Conservation (phyloP, 179 eudicot species). For the Heliamphora pulchella region DNA sequence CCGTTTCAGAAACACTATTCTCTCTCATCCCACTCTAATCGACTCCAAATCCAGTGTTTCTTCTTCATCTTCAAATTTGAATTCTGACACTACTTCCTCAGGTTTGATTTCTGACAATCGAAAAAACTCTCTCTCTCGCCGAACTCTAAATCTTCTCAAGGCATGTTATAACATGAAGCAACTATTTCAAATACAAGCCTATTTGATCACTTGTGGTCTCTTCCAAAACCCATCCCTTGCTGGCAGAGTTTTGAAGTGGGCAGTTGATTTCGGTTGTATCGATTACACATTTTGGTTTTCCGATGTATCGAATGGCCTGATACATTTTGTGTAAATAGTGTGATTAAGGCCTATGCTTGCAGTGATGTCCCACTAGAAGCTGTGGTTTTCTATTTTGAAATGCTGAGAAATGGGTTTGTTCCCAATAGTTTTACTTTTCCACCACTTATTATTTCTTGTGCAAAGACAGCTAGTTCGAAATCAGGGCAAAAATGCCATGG, state of each 20-base stretch:
- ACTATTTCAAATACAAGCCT: conserved; percentile 51
- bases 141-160: conserved; percentile 21
- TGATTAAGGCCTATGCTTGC: conserved; percentile 48
- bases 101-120: neutral
- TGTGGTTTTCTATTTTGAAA: conserved; percentile 45
- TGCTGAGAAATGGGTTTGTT: conserved; percentile 38
- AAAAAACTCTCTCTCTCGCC: conserved; percentile 7
- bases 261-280: conserved; percentile 35
- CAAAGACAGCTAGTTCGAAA: conserved; percentile 30
- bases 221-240: conserved; percentile 46
- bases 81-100: conserved; percentile 14
- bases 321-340: conserved; percentile 48
- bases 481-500: conserved; percentile 54
- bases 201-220: conserved; percentile 42
- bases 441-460: conserved; percentile 53
- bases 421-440: conserved; percentile 68
- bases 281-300: conserved; percentile 41
- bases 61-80: conserved; percentile 1
- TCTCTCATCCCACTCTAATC: conserved; percentile 14
- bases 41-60: conserved; percentile 11
- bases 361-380: conserved; percentile 33
- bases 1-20: conserved; percentile 23
- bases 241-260: conserved; percentile 44
- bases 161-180: conserved; percentile 29
- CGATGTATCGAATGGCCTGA: conserved; percentile 31